These are phyloP conservation scores for Pinus taeda DNA, from an alignment of 75 land plant genomes.

Conservation along the genomic window DNA sequence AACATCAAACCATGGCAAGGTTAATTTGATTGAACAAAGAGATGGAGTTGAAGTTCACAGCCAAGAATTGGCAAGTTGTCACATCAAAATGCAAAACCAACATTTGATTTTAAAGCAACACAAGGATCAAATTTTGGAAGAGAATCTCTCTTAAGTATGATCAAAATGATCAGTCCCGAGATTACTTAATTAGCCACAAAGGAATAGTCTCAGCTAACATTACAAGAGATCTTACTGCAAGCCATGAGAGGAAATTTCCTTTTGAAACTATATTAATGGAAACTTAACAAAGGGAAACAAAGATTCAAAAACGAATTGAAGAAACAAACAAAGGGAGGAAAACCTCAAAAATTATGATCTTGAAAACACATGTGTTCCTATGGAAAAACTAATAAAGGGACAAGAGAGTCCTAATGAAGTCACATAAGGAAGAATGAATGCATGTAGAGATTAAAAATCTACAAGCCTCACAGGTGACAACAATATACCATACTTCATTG, in stretches of 20 bases:
- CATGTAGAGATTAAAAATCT: neutral
- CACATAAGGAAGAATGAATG: constrained; percentile 14
- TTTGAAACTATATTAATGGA: constrained; percentile 45
- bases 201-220: constrained; percentile 28
- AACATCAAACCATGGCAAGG: no score
- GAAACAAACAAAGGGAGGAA: constrained; percentile 51
- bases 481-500: constrained; percentile 1
- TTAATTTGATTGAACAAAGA: no score
- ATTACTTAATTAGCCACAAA: constrained; percentile 21
- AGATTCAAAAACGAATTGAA: constrained; percentile 38
- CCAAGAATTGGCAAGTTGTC: no score
- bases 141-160: constrained; percentile 21
- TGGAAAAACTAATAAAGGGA: constrained; percentile 51
- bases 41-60: no score
- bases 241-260: constrained; percentile 42
- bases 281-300: constrained; percentile 40
- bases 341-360: constrained; percentile 63
- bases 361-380: constrained; percentile 69
- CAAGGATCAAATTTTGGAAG: constrained; percentile 19
- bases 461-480: constrained; percentile 17
- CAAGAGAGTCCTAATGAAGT: constrained; percentile 10
- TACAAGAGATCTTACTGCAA: constrained; percentile 35
- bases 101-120: neutral
- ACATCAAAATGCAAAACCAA: no score
- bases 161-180: constrained; percentile 10